Evolutionary conservation across 140 eudicot species (phyloP), one percentile per base, ranked within the genome.

Genomic region (Eryngium alpinum): DNA sequence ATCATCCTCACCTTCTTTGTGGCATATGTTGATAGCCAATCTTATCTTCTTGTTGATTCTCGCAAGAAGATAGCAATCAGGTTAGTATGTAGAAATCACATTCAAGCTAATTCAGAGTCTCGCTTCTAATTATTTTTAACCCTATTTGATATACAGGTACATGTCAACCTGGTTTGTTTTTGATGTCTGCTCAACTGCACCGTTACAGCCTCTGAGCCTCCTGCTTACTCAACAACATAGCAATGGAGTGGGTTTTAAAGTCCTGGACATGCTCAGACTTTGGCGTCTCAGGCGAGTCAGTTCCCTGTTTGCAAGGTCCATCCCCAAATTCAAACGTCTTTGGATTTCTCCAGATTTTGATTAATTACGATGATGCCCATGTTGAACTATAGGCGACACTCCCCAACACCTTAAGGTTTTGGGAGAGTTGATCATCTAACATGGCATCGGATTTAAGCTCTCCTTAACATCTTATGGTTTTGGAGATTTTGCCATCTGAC

Each of bases 271-370:
- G 99, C 97, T 96, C 69, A 87, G 99, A 77, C 87, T 96, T 44
- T 96, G 99, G 99, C 95, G 99, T 81, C 96, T 96, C 79, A 86
- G 98, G 81, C 85, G 99, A 90, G 99, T 96, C 87, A 96, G 99
- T 86, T 90, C 96, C 83, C 90, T 96, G 69, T 96, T 96, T 74
- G 98, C 98, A 84, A 91, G 99, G 99, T 94, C 83, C 79, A 29
- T 44, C 28, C 50, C 79, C 38, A 29, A 78, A 74, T 84, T 33
- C 46, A 52, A 63, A 63, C 65, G 77, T 80, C 12, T 77, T 77
- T 32, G 43, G 32, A 22, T 49, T 44, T 83, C 70, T 44, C 50
- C 49, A 78, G 70, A 66, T 77, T 62, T 34, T 82, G 24, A 28
- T 88, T 74, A 49, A 72, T 78, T 78, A 75, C 72, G 38, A 44